Percentiles rank a stretch among this genome's conserved stretches.
Evolutionary conservation across 2,329 filamentous ascomycete species (phyloP).

Genomic region (Uncinocarpus reesii): DNA sequence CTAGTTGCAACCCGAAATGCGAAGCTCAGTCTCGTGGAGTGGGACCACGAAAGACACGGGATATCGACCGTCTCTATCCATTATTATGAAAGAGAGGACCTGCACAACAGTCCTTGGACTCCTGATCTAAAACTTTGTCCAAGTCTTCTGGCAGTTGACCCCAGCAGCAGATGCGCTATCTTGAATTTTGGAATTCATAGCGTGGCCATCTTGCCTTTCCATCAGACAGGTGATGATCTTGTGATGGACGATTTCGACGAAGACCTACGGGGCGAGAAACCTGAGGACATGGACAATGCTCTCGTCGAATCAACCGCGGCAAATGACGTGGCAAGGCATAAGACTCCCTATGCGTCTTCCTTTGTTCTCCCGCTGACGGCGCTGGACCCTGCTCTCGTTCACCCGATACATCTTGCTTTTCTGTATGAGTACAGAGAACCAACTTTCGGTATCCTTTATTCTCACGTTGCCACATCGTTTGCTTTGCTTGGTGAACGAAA

Average conservation of each 20-base stretch:
- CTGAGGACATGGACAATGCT: constrained; percentile 37
- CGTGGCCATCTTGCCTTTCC: constrained; percentile 87
- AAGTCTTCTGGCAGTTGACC: constrained; percentile 79
- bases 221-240: constrained; percentile 73
- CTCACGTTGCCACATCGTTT: constrained; percentile 60
- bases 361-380: constrained; percentile 87
- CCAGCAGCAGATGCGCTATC: constrained; percentile 82
- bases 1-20: constrained; percentile 80
- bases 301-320: constrained; percentile 18
- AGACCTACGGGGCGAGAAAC: constrained; percentile 60
- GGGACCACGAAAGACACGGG: constrained; percentile 70
- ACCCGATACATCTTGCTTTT: constrained; percentile 86
- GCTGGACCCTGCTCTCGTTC: constrained; percentile 74
- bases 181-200: constrained; percentile 84
- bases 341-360: constrained; percentile 73
- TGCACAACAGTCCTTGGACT: constrained; percentile 72
- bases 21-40: constrained; percentile 85
- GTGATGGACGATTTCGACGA: constrained; percentile 87
- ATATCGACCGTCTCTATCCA: constrained; percentile 90
- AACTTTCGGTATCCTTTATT: constrained; percentile 88
- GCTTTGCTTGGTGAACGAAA: constrained; percentile 65
- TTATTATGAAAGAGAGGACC: constrained; percentile 92
- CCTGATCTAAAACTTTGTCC: constrained; percentile 62
- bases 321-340: constrained; percentile 19
- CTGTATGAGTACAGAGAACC: constrained; percentile 95